Evolutionary conservation across 768 basidiomycete genomes (phyloP), one percentile per base, ranked within the genome.

Genomic region (Collybia sp.): DNA sequence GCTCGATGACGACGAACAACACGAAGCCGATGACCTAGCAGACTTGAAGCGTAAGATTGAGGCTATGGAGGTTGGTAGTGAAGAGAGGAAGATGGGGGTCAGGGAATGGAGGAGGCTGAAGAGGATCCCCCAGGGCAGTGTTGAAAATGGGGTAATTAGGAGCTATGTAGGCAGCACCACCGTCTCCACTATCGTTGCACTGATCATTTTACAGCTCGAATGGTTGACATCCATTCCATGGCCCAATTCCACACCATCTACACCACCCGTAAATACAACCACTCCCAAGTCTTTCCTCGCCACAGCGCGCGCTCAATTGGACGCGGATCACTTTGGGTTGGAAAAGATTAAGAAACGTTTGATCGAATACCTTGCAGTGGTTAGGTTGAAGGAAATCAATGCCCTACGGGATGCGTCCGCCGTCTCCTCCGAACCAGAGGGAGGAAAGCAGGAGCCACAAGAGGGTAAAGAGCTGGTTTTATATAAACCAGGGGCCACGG

Each of bases 301-400:
- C 20, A 76, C 73, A 32, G 91, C 93, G 19, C 82, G 88, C 17
- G 70, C 70, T 16, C 91, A 89, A 58, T 79, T 97, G 8, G 93
- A 97, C 54, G 74, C 81, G 11, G 93, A 95, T 49, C 93, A 97
- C 62, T 95, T 84, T 55, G 94, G 94, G 1, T 71, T 97, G 13
- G 90, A 93, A 47, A 90, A 88, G 61, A 85, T 97, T 61, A 97
- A 96, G 74, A 84, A 88, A 52, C 75, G 93, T 9, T 64, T 95
- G 2, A 87, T 95, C 39, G 94, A 96, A 58, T 96, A 92, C 61
- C 77, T 97, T 34, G 93, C 91, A 0, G 87, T 96, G 10, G 84
- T 94, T 30, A 70, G 90, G 49, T 65, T 78, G 42, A 72, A 74
- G 56, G 73, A 76, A 53, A 55, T 76, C 46, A 73, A 72, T 47